Evolutionary conservation across 371 early-diverging fungal species (phyloP).

Genomic region (Mucor velutinosus): DNA sequence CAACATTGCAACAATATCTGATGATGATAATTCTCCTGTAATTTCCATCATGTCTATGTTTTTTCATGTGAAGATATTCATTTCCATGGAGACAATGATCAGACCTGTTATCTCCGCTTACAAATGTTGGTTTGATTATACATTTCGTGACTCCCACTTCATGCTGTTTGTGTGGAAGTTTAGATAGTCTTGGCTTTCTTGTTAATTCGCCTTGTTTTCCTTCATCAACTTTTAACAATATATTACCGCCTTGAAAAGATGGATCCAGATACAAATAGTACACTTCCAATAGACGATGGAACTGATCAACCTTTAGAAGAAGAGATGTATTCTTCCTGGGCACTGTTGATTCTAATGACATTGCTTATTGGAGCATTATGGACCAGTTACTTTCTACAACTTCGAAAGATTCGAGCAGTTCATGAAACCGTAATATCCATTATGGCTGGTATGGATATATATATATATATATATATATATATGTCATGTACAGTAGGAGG

Average conservation of each 20-base stretch:
- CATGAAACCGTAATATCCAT: conserved; percentile 95
- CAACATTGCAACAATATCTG: not conserved
- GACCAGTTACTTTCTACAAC: conserved; percentile 85
- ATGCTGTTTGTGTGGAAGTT: not conserved
- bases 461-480: no score
- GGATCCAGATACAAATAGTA: conserved; percentile 19
- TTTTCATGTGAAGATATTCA: not conserved
- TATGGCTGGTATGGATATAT: conserved; percentile 65
- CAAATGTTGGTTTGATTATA: not conserved
- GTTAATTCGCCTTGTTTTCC: not conserved
- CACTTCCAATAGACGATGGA: conserved; percentile 20
- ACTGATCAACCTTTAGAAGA: conserved; percentile 59
- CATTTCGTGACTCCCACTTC: not conserved
- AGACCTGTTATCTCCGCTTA: not conserved
- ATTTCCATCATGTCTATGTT: not conserved
- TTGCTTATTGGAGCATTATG: conserved; percentile 84
- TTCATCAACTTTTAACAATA: not conserved
- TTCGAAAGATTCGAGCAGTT: conserved; percentile 79
- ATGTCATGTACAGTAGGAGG: no score
- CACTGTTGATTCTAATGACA: conserved; percentile 81
- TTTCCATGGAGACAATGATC: not conserved
- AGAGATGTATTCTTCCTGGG: conserved; percentile 81
- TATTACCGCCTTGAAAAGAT: conserved; percentile 1
- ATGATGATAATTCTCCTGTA: not conserved
- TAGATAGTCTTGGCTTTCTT: not conserved